These are phyloP conservation scores for Thalia dealbata DNA, from an alignment of 176 grass and related monocot genomes.

Conservation along the genomic window DNA sequence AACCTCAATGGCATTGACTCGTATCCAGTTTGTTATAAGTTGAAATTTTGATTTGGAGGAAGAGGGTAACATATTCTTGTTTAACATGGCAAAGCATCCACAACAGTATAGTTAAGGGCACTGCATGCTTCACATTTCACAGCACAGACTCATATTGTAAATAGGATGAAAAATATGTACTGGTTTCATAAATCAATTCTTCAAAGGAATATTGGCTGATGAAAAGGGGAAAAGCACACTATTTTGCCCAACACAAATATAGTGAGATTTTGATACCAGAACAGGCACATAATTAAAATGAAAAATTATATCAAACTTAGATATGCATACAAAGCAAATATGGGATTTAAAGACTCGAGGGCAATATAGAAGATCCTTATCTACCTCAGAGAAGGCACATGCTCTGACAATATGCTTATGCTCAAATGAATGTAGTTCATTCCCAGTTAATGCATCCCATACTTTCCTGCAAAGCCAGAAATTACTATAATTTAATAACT, in stretches of 20 bases:
- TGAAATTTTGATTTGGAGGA: not conserved
- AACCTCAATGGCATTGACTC: not conserved
- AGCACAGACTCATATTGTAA: not conserved
- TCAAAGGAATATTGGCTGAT: not conserved
- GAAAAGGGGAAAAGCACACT: not conserved
- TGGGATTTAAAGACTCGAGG: not conserved
- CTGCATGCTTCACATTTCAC: not conserved
- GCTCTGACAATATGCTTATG: constrained; percentile 97
- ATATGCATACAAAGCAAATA: not conserved
- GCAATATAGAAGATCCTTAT: not conserved
- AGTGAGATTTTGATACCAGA: not conserved
- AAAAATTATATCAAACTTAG: not conserved
- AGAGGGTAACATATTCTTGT: not conserved
- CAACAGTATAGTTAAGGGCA: not conserved
- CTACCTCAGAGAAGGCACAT: constrained; percentile 96
- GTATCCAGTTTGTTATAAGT: not conserved
- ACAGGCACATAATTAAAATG: not conserved
- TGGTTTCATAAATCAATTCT: not conserved
- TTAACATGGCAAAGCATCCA: not conserved
- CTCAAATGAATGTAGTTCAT: constrained; percentile 87
- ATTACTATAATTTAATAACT: not conserved
- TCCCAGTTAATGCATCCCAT: constrained; percentile 89
- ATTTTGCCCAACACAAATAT: not conserved
- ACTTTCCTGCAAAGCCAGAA: constrained; percentile 58
- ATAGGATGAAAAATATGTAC: not conserved